phyloP scores from a whole-genome alignment of 768 basidiomycete genomes.

The Boletus pseudopeckii region DNA sequence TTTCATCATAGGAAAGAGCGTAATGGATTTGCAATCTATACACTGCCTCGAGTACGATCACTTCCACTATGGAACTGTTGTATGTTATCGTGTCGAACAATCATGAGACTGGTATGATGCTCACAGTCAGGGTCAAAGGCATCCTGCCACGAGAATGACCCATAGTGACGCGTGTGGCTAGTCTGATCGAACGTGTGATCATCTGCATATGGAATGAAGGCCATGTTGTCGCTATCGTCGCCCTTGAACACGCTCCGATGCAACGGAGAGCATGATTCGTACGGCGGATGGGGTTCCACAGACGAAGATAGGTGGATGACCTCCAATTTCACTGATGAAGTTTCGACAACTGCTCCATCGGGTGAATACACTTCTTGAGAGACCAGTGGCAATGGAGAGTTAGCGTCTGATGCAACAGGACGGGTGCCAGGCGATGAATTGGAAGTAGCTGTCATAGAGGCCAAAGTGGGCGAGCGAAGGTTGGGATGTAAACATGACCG shows the following conservation, averaged over 20 bases:
- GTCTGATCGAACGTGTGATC: slow-evolving; percentile 49
- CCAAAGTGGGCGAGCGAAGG: slow-evolving; percentile 3
- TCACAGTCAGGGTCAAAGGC: slow-evolving; percentile 41
- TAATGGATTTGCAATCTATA: slow-evolving; percentile 40
- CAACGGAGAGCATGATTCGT: slow-evolving; percentile 57
- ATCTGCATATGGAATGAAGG: slow-evolving; percentile 62
- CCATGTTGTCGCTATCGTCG: slow-evolving; percentile 55
- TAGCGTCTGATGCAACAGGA: background rate
- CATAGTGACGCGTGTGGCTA: slow-evolving; percentile 41
- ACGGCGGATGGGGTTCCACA: slow-evolving; percentile 37
- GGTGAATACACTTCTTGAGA: slow-evolving; percentile 15
- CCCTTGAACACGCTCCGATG: slow-evolving; percentile 47
- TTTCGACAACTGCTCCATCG: slow-evolving; percentile 10
- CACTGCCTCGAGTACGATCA: slow-evolving; percentile 47
- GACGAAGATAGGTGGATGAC: slow-evolving; percentile 6
- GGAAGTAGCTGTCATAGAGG: background rate
- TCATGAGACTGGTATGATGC: slow-evolving; percentile 9
- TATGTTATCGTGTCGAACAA: slow-evolving; percentile 21
- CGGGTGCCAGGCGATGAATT: background rate
- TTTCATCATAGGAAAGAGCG: slow-evolving; percentile 38
- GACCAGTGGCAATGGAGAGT: background rate
- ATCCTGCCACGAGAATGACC: slow-evolving; percentile 49
- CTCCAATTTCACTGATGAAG: slow-evolving; percentile 12
- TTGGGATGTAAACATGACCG: slow-evolving; percentile 8
- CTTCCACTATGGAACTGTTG: slow-evolving; percentile 38